These are phyloP conservation scores for Candida sojae DNA, from an alignment of 1,139 yeast genomes.

Conservation along the genomic window DNA sequence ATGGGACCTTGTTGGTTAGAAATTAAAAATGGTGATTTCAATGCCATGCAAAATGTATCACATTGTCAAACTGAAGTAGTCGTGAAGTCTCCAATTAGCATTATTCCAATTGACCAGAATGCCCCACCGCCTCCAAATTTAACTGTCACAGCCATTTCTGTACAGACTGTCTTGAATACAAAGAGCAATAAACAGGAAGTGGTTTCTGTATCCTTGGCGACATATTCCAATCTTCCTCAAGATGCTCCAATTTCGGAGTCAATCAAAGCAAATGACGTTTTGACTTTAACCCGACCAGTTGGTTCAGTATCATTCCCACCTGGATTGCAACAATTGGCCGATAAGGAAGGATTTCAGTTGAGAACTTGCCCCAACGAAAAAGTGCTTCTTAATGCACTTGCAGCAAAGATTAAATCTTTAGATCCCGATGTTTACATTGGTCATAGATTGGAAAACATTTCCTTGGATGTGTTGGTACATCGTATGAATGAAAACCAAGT, in stretches of 20 bases:
- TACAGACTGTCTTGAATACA: conserved; percentile 77
- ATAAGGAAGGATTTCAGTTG: conserved; percentile 48
- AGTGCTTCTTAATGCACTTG: conserved; percentile 68
- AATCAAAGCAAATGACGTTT: conserved; percentile 53
- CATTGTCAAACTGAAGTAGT: conserved; percentile 81
- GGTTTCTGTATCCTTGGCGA: conserved; percentile 77
- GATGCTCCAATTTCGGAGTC: conserved; percentile 67
- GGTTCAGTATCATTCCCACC: conserved; percentile 66
- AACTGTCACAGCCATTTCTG: conserved; percentile 71
- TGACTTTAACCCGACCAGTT: conserved; percentile 78
- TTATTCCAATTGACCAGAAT: conserved; percentile 54
- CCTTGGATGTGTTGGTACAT: conserved; percentile 79
- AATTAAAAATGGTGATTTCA: conserved; percentile 63
- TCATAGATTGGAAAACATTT: conserved; percentile 77
- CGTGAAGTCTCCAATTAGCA: conserved; percentile 48
- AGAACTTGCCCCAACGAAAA: conserved; percentile 72
- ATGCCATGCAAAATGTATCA: conserved; percentile 62
- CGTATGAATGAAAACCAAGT: conserved; percentile 76
- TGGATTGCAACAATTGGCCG: conserved; percentile 64
- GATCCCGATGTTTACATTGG: conserved; percentile 95
- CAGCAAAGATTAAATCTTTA: conserved; percentile 65
- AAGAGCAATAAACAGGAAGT: conserved; percentile 81
- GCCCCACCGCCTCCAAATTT: conserved; percentile 58
- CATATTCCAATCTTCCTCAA: conserved; percentile 65
- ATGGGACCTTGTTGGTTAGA: conserved; percentile 99